Evolutionary conservation across 495 filamentous ascomycete genomes (phyloP), one percentile per base, ranked within the genome.

Genomic region (Penicillium pancosmium): DNA sequence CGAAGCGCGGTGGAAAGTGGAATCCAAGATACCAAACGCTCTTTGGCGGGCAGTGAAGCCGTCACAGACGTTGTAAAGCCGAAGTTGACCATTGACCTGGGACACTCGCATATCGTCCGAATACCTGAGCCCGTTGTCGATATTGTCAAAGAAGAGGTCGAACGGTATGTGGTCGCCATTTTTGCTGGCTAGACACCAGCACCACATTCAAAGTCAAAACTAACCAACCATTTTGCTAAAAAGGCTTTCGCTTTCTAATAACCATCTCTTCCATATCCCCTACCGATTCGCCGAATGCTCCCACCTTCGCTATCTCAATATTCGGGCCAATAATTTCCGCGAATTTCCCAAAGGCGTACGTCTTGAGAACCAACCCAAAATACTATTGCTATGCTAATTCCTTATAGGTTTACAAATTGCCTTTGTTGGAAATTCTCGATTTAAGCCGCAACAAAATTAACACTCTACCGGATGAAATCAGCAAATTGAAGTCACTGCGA

Each of bases 301-400:
- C 34, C 89, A 90, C 55, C 81, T 98, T 48, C 91, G 91, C 41
- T 98, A 98, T 68, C 86, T 98, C n/a, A 98, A 98, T 66, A 87
- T 97, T 52, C 81, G 93, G 60, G 87, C 87, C 48, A 98, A 98
- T 68, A 80, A 84, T 55, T 90, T 97, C 55, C 86, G 84, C 61
- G 91, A 96, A 68, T 94, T 98, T 68, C 93, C 93, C 7, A 80
- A 86, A 62, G 86, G 87, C 67, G 92, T 96, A 81, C 74, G 88
- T 80, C 54, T 27, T 50, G 35, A 12, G 16, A 25, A 44, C 41
- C 41, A 44, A 16, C 16, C 6, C 19, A 5, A n/a, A 36, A 13
- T 16, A 7, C 13, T 3, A 18, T 18, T 21, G 19, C 18, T 16
- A 18, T 23, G 57, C n/a, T 35, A 11, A 55, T 44, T 53, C 50